These are phyloP conservation scores for Ascocoryne sarcoides DNA, from an alignment of 2,329 filamentous ascomycete species.

Conservation along the genomic window DNA sequence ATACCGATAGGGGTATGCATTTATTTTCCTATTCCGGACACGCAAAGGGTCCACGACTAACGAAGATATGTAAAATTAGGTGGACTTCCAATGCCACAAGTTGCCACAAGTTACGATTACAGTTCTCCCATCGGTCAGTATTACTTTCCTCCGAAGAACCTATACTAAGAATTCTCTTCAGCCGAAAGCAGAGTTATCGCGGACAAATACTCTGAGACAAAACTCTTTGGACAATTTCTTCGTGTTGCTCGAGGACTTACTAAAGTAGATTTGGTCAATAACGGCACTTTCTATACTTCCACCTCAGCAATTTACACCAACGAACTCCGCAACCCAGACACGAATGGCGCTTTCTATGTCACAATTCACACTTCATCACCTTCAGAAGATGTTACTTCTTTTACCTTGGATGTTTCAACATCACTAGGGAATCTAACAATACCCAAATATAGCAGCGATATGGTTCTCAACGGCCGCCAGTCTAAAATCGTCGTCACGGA, in stretches of 20 bases:
- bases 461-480: constrained; percentile 50
- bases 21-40: no score
- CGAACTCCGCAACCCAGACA: constrained; percentile 51
- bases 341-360: constrained; percentile 49
- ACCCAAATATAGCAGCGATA: constrained; percentile 38
- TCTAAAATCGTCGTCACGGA: constrained; percentile 55
- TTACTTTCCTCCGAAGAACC: neutral
- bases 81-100: constrained; percentile 46
- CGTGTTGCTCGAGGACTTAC: constrained; percentile 48
- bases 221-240: constrained; percentile 51
- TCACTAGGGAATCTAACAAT: constrained; percentile 45
- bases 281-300: constrained; percentile 41
- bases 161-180: constrained; percentile 2
- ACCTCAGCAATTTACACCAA: constrained; percentile 44
- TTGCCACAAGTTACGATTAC: constrained; percentile 55
- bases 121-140: constrained; percentile 42
- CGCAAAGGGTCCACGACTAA: no score
- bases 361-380: constrained; percentile 46
- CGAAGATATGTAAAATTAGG: no score
- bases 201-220: constrained; percentile 55
- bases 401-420: constrained; percentile 47
- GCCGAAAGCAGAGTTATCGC: constrained; percentile 37
- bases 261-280: constrained; percentile 41
- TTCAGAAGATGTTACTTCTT: constrained; percentile 40
- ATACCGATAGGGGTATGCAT: no score